Base-by-base conservation (phyloP, 2,329 filamentous ascomycete species). In the Penicillium palitans region DNA sequence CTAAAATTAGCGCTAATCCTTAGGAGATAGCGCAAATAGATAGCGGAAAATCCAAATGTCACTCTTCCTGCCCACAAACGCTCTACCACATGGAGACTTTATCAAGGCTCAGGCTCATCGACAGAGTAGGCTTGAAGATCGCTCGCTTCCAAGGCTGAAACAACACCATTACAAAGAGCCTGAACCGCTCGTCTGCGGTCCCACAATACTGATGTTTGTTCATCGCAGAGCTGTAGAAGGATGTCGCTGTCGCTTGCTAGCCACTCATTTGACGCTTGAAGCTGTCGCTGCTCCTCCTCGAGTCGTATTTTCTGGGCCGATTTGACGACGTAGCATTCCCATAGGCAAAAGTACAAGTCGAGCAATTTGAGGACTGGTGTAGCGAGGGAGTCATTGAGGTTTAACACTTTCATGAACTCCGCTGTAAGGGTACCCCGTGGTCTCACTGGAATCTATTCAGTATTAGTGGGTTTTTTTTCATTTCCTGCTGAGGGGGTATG, bases 271-370 rank as follows among this genome's bases (percentile, higher is more conserved):
- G 15, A 56, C 27, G 17, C 21, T 35, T 42, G 46, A 25, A 56
- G 46, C 45, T 44, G 39, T 24, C 31, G 39, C 19, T 42, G 21
- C 33, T 50, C 53, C 8, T 52, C 55, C 47, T 52, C 55, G 9
- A 57, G 24, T 29, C 48, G 35, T 31, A 57, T 42, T 15, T 47
- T 52, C 29, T 52, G 6, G 24, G 48, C 41, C 21, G 48, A 57
- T 39, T 48, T 52, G 25, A 52, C 37, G 9, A 57, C 33, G 41
- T 52, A 52, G 24, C 24, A 51, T 51, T 51, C 2, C 48, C 6
- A 41, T 27, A 51, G 21, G 6, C 24, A 51, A 21, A 57, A 35
- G 24, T 57, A 57, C 5, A 47, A 25, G 27, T 57, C 48, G 10
- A 57, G 48, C 25, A 52, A 35, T 45, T 47, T 45, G 7, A 57